Percentiles rank a stretch among this genome's conserved stretches.
Conservation (phyloP, 2,329 filamentous ascomycete genomes). For the Trichothecium roseum region DNA sequence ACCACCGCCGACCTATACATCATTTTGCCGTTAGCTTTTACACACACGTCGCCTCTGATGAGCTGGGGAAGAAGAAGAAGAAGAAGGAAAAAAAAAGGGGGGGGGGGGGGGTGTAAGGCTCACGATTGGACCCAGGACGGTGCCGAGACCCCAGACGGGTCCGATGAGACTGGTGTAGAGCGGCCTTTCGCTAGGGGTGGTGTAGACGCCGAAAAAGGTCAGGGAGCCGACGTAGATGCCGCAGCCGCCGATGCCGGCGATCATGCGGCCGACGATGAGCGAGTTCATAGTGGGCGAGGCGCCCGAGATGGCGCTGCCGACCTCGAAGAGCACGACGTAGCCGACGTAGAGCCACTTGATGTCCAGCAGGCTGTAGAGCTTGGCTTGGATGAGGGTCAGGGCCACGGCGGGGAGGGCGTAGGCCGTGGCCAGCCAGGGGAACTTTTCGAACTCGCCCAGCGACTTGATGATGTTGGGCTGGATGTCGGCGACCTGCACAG, state of each 20-base stretch:
- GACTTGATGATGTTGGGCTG: slow-evolving; percentile 28
- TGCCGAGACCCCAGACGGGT: slow-evolving; percentile 27
- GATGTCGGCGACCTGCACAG: slow-evolving; percentile 24
- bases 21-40: too few species aligned
- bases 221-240: slow-evolving; percentile 26
- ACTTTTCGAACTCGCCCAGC: slow-evolving; percentile 23
- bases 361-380: slow-evolving; percentile 30
- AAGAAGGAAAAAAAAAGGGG: too few species aligned
- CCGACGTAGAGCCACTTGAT: slow-evolving; percentile 27
- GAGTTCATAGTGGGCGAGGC: slow-evolving; percentile 30
- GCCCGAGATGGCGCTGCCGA: slow-evolving; percentile 25
- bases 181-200: slow-evolving; percentile 14
- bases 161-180: slow-evolving; percentile 13
- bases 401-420: slow-evolving; percentile 30
- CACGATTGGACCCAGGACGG: slow-evolving; percentile 27
- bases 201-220: slow-evolving; percentile 9
- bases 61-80: too few species aligned
- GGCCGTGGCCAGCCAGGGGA: slow-evolving; percentile 28
- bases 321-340: slow-evolving; percentile 14
- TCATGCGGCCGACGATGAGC: slow-evolving; percentile 32
- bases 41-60: too few species aligned
- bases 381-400: slow-evolving; percentile 24
- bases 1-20: slow-evolving; percentile 22
- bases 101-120: too few species aligned
- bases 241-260: slow-evolving; percentile 28